These are phyloP conservation scores for Apophysomyces trapeziformis DNA, from an alignment of 371 early-diverging fungal species.

Conservation along the genomic window DNA sequence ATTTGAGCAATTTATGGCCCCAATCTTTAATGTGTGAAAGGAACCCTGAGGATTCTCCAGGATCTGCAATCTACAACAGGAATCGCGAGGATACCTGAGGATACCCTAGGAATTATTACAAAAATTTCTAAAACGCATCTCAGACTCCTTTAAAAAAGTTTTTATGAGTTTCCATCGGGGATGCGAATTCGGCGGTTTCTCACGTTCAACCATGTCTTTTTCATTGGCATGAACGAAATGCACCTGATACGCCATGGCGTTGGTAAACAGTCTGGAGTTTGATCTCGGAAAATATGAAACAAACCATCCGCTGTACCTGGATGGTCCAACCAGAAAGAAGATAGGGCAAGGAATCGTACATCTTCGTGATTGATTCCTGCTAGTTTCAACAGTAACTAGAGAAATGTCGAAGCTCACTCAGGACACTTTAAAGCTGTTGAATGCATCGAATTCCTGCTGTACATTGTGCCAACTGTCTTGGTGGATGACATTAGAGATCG, in stretches of 20 bases:
- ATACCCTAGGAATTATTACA: too few species aligned
- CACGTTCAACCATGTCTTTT: not conserved
- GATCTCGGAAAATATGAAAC: not conserved
- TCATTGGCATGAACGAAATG: not conserved
- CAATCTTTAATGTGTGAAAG: too few species aligned
- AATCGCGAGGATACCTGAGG: too few species aligned
- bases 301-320: slow-evolving; percentile 39
- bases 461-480: not conserved
- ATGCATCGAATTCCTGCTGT: not conserved
- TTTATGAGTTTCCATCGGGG: too few species aligned
- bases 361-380: not conserved
- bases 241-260: not conserved
- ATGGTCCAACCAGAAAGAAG: slow-evolving; percentile 30
- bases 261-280: not conserved
- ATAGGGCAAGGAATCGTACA: not conserved
- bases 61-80: too few species aligned
- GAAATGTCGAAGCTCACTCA: too few species aligned
- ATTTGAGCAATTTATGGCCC: too few species aligned
- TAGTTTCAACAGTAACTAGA: not conserved
- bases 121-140: too few species aligned
- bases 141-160: too few species aligned
- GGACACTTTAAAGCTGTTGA: not conserved
- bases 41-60: too few species aligned
- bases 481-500: not conserved
- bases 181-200: too few species aligned